phyloP scores from a whole-genome alignment of 1,284 basidiomycete genomes.

The Acaromyces ingoldii region DNA sequence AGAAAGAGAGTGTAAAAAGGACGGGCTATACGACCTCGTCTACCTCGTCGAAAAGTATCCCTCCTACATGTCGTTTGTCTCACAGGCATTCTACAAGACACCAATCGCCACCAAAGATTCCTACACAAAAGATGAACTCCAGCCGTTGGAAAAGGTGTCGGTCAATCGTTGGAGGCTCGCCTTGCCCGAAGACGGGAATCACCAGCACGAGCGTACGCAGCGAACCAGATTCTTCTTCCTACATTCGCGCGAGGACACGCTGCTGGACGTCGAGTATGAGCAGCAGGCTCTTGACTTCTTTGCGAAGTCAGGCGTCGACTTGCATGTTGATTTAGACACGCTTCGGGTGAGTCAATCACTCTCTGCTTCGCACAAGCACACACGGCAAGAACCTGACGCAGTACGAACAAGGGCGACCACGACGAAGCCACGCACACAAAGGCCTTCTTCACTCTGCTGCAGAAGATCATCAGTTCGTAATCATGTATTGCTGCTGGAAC shows the following conservation, averaged over 20 bases:
- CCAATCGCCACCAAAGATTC: not conserved
- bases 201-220: no score
- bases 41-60: constrained; percentile 1
- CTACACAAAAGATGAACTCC: no score
- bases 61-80: not conserved
- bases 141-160: not conserved
- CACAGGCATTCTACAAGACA: not conserved
- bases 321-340: not conserved
- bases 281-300: not conserved
- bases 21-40: not conserved
- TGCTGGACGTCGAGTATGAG: constrained; percentile 24
- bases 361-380: not conserved
- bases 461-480: no score
- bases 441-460: no score
- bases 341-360: not conserved
- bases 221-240: not conserved
- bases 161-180: not conserved
- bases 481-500: no score
- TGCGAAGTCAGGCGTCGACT: not conserved
- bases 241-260: constrained; percentile 11
- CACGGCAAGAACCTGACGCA: no score
- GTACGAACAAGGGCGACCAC: not conserved
- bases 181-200: not conserved
- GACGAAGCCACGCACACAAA: not conserved
- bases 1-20: not conserved